Percentiles rank a stretch among this genome's conserved stretches.
phyloP scores from a whole-genome alignment of 306 rosid genomes.

The Cicer bijugum region DNA sequence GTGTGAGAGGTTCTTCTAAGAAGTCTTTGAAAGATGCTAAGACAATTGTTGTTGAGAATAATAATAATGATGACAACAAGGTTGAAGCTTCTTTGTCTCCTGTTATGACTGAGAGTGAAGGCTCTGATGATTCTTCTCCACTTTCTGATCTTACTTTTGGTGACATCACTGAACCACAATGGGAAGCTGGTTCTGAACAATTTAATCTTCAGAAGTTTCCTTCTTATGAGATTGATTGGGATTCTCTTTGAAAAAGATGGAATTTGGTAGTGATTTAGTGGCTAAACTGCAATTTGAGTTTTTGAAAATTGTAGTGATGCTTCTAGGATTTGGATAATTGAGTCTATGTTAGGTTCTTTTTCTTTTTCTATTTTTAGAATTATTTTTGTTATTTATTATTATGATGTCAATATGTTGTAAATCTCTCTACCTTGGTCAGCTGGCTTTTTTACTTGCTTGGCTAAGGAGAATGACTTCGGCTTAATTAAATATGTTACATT shows the following conservation, averaged over 20 bases:
- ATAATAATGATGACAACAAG: conserved; percentile 39
- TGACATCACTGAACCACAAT: conserved; percentile 59
- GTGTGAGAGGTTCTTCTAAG: conserved; percentile 14
- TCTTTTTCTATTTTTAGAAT: neutral
- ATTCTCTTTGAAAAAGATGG: conserved; percentile 53
- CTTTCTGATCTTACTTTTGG: conserved; percentile 81
- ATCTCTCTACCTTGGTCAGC: conserved; percentile 57
- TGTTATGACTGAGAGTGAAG: conserved; percentile 65
- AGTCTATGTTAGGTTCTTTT: neutral
- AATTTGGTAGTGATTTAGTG: conserved; percentile 16
- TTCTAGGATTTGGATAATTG: conserved; percentile 43
- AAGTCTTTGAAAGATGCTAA: conserved; percentile 29
- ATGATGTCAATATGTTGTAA: conserved; percentile 56
- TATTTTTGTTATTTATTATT: conserved; percentile 11
- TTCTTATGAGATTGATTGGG: conserved; percentile 96
- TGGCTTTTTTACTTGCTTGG: conserved; percentile 67
- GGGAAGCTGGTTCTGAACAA: conserved; percentile 57
- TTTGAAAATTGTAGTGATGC: conserved; percentile 73
- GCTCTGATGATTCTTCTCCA: conserved; percentile 78
- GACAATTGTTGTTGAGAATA: neutral
- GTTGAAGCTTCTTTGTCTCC: conserved; percentile 58
- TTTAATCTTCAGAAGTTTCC: conserved; percentile 72
- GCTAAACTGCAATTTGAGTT: conserved; percentile 71
- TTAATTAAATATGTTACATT: conserved; percentile 22
- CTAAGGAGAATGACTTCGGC: conserved; percentile 46